These are phyloP conservation scores for Tetracladium setigerum DNA, from an alignment of 495 filamentous ascomycete species.

Conservation along the genomic window DNA sequence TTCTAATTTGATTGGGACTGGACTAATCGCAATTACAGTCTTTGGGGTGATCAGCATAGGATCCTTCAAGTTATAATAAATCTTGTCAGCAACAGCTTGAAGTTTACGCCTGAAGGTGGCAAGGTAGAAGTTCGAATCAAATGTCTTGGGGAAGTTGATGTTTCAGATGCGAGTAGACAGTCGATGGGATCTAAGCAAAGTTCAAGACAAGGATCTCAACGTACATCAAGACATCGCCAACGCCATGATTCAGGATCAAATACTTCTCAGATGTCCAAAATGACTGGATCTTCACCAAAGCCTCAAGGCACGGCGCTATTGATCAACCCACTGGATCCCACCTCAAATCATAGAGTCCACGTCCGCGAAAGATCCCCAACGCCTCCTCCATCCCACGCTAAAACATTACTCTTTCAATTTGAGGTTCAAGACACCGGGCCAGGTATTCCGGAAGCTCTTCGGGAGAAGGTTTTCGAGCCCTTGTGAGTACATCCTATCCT, in stretches of 20 bases:
- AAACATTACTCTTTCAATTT: slow-evolving; percentile 67
- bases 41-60: slow-evolving; percentile 88
- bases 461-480: slow-evolving; percentile 81
- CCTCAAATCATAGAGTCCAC: slow-evolving; percentile 36
- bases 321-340: slow-evolving; percentile 53
- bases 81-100: slow-evolving; percentile 83
- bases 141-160: slow-evolving; percentile 52
- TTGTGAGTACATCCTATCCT: slow-evolving; percentile 34
- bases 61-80: slow-evolving; percentile 90
- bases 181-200: slow-evolving; percentile 42
- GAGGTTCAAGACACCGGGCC: slow-evolving; percentile 86
- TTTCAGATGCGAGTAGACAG: slow-evolving; percentile 34
- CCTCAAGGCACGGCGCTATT: slow-evolving; percentile 21
- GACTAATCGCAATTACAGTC: slow-evolving; percentile 23
- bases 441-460: slow-evolving; percentile 73
- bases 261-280: slow-evolving; percentile 37
- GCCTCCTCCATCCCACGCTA: slow-evolving; percentile 51
- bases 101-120: slow-evolving; percentile 80
- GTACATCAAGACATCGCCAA: slow-evolving; percentile 18
- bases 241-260: slow-evolving; percentile 42
- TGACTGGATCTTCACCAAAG: slow-evolving; percentile 21
- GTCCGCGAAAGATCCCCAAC: slow-evolving; percentile 50
- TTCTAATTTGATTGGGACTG: slow-evolving; percentile 30
- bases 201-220: slow-evolving; percentile 35
- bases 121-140: slow-evolving; percentile 55